Conservation (phyloP, 352 stramenopile species). For the Phytopythium vexans region DNA sequence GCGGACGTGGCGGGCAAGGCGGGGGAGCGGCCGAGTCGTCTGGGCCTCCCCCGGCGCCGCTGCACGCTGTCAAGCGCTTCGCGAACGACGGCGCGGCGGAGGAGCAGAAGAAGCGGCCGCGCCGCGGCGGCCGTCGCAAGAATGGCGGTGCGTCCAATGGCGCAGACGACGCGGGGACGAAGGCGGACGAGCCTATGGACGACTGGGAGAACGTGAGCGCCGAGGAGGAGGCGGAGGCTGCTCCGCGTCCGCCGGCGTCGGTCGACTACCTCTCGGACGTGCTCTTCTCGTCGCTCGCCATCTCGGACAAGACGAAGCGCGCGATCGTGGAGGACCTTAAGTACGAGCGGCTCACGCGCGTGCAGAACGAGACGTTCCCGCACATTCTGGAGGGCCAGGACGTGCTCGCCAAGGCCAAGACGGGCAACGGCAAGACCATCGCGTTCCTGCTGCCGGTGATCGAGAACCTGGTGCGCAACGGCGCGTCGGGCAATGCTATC, state of each 20-base stretch:
- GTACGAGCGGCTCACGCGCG: slow-evolving; percentile 86
- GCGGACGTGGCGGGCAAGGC: no score
- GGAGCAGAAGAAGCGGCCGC: slow-evolving; percentile 45
- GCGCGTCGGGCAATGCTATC: slow-evolving; percentile 72
- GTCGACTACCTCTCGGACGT: slow-evolving; percentile 59
- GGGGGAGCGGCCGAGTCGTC: no score
- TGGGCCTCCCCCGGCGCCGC: background rate
- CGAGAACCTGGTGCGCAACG: slow-evolving; percentile 67
- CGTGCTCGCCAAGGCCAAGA: slow-evolving; percentile 91
- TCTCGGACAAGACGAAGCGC: slow-evolving; percentile 53
- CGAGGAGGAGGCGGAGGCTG: slow-evolving; percentile 2
- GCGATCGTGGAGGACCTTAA: slow-evolving; percentile 82
- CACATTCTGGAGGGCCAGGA: slow-evolving; percentile 76
- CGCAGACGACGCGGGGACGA: background rate
- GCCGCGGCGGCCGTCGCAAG: slow-evolving; percentile 44
- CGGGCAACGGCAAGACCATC: slow-evolving; percentile 89
- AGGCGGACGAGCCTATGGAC: background rate
- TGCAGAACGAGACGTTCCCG: slow-evolving; percentile 87
- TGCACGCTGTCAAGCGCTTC: slow-evolving; percentile 11
- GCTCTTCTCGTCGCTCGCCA: slow-evolving; percentile 47
- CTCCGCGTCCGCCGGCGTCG: slow-evolving; percentile 11
- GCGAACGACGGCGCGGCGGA: slow-evolving; percentile 37
- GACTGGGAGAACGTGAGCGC: slow-evolving; percentile 8
- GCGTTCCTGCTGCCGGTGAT: slow-evolving; percentile 81
- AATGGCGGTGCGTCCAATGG: slow-evolving; percentile 10